phyloP scores from a whole-genome alignment of 257 asterid genomes.

The Echium plantagineum region DNA sequence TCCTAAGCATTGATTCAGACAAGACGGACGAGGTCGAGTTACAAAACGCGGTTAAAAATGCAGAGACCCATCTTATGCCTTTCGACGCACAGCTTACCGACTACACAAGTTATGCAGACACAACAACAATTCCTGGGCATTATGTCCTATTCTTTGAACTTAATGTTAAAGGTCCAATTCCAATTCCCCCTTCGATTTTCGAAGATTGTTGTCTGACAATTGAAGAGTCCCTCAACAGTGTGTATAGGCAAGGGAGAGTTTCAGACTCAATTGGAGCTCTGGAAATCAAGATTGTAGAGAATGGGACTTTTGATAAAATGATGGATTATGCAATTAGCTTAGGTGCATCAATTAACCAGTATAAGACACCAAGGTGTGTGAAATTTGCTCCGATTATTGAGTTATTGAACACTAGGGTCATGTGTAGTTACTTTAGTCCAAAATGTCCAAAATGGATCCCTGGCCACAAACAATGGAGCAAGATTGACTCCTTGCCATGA shows the following conservation, averaged over 20 bases:
- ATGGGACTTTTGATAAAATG: conserved; percentile 75
- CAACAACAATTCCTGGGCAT: no score
- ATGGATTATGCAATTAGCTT: conserved; percentile 83
- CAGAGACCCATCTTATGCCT: no score
- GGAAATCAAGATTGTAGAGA: conserved; percentile 69
- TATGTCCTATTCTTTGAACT: no score
- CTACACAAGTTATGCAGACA: no score
- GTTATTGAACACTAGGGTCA: conserved; percentile 51
- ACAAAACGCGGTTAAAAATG: no score
- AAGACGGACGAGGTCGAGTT: no score
- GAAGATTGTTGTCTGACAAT: conserved; percentile 51
- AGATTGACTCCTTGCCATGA: no score
- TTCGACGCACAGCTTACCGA: no score
- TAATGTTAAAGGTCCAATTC: no score
- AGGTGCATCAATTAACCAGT: conserved; percentile 92
- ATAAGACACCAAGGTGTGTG: conserved; percentile 84
- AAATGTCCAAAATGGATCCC: conserved; percentile 76
- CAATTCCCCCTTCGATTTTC: no score
- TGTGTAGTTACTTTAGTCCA: conserved; percentile 52
- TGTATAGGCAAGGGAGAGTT: conserved; percentile 69
- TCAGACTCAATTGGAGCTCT: conserved; percentile 69
- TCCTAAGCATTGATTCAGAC: no score
- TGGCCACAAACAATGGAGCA: conserved; percentile 17
- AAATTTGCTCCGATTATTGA: conserved; percentile 69
- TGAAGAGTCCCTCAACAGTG: conserved; percentile 76